Evolutionary conservation across 1,284 basidiomycete species (phyloP).

Genomic region (Trametes pubescens): DNA sequence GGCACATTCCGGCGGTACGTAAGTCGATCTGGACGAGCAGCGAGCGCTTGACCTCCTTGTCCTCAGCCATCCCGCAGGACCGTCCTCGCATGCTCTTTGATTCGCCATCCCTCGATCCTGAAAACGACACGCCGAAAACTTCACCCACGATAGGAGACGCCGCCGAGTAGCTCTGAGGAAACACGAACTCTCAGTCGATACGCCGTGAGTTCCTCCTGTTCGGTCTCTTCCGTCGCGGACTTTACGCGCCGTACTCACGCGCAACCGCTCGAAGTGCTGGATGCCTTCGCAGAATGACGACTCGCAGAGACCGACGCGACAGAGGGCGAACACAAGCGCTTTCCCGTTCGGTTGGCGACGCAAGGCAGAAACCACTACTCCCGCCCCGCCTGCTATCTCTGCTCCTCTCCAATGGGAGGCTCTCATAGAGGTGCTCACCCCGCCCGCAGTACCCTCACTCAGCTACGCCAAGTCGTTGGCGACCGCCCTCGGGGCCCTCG

Average conservation of each 20-base stretch:
- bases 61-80: not conserved
- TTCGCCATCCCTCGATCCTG: not conserved
- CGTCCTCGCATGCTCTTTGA: not conserved
- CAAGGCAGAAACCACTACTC: constrained; percentile 44
- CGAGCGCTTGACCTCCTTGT: constrained; percentile 19
- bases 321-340: constrained; percentile 55
- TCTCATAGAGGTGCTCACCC: constrained; percentile 44
- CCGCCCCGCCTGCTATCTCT: constrained; percentile 38
- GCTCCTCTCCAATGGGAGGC: constrained; percentile 41
- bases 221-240: constrained; percentile 1
- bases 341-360: constrained; percentile 55
- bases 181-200: not conserved
- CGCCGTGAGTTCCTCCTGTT: not conserved
- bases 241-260: constrained; percentile 14
- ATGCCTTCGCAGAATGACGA: constrained; percentile 50
- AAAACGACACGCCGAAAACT: not conserved
- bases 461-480: constrained; percentile 42
- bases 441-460: constrained; percentile 47
- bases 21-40: not conserved
- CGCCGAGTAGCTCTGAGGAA: not conserved
- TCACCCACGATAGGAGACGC: not conserved
- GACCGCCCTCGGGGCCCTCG: constrained; percentile 34
- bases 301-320: constrained; percentile 44
- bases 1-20: constrained; percentile 10
- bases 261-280: constrained; percentile 23